Evolutionary conservation across 148 eudicot species (phyloP).

Genomic region (Silene uniflora): DNA sequence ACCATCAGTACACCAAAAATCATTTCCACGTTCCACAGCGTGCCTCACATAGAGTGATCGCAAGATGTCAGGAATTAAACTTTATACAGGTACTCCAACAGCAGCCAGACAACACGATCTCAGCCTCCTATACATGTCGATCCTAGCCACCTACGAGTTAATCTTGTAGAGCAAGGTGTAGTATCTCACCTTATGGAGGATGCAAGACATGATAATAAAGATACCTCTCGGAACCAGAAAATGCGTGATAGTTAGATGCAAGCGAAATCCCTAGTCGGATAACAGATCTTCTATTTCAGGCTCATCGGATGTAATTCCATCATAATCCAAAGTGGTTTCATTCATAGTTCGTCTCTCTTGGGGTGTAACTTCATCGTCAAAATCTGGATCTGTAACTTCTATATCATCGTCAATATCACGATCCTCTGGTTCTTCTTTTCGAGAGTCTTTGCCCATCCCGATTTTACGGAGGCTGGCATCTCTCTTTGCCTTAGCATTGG

Average conservation of each 20-base stretch:
- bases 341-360: constrained; percentile 39
- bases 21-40: background rate
- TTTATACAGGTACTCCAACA: constrained; percentile 29
- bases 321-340: constrained; percentile 61
- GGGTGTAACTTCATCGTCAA: constrained; percentile 53
- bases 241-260: background rate
- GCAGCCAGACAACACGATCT: constrained; percentile 12
- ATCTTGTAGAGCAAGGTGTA: constrained; percentile 1
- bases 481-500: constrained; percentile 46
- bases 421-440: constrained; percentile 48
- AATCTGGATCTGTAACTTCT: constrained; percentile 66
- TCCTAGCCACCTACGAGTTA: background rate
- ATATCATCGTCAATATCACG: constrained; percentile 52
- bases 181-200: background rate
- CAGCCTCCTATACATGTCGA: background rate
- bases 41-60: background rate
- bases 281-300: constrained; percentile 88
- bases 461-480: constrained; percentile 36
- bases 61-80: constrained; percentile 10
- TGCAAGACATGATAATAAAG: background rate
- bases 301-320: constrained; percentile 47
- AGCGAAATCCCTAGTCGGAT: constrained; percentile 48
- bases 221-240: background rate
- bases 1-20: background rate
- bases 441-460: constrained; percentile 34